A percentile compares a stretch with the other conserved stretches of the same genome.
phyloP scores from a whole-genome alignment of 2,329 filamentous ascomycete genomes.

The Chlorencoelia australis region DNA sequence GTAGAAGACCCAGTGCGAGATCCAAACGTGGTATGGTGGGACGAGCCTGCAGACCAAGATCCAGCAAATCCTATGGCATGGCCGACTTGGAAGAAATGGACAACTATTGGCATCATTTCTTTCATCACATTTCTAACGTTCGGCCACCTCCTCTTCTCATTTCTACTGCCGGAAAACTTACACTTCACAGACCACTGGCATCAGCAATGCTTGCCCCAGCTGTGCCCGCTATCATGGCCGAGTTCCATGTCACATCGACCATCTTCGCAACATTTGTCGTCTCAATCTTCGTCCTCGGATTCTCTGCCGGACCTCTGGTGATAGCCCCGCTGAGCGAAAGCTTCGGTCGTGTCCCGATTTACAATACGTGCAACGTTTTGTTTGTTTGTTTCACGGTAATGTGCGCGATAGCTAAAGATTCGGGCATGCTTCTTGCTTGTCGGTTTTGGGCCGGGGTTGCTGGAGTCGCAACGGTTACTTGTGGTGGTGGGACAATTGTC shows the following conservation, averaged over 20 bases:
- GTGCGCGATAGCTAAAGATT: slow-evolving; percentile 38
- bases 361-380: slow-evolving; percentile 41
- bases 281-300: not conserved
- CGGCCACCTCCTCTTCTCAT: not conserved
- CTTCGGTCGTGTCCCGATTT: slow-evolving; percentile 41
- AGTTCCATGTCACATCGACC: slow-evolving; percentile 32
- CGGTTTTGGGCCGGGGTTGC: slow-evolving; percentile 52
- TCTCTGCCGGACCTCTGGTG: slow-evolving; percentile 47
- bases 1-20: no score
- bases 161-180: not conserved
- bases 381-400: slow-evolving; percentile 31
- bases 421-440: slow-evolving; percentile 42
- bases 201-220: slow-evolving; percentile 41
- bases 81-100: slow-evolving; percentile 11
- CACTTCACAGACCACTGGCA: slow-evolving; percentile 29
- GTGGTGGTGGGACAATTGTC: slow-evolving; percentile 50
- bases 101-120: slow-evolving; percentile 11
- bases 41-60: slow-evolving; percentile 9
- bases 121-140: slow-evolving; percentile 11
- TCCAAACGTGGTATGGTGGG: slow-evolving; percentile 9
- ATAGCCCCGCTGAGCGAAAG: slow-evolving; percentile 51
- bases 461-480: slow-evolving; percentile 43
- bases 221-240: slow-evolving; percentile 34
- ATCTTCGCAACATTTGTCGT: slow-evolving; percentile 36
- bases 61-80: slow-evolving; percentile 13